Evolutionary conservation across 2,329 filamentous ascomycete genomes (phyloP).

Genomic region (Claviceps sp.): DNA sequence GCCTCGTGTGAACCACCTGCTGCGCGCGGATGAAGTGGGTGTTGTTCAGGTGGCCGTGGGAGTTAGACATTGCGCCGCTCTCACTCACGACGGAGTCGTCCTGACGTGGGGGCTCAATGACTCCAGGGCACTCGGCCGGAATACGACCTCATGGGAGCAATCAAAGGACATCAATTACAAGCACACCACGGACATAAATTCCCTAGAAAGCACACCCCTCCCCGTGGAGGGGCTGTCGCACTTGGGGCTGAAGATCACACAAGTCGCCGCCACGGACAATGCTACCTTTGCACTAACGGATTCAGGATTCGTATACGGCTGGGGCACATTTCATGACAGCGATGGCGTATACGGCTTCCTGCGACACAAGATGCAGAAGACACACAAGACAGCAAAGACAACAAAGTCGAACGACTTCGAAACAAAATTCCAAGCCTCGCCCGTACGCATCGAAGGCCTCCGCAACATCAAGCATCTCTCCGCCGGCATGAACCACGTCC

Average conservation of each 20-base stretch:
- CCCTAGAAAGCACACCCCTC: slow-evolving; percentile 41
- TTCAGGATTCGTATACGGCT: slow-evolving; percentile 57
- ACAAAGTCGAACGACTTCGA: slow-evolving; percentile 19
- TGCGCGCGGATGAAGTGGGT: slow-evolving; percentile 30
- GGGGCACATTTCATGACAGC: slow-evolving; percentile 56
- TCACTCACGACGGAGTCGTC: slow-evolving; percentile 50
- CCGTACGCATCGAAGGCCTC: slow-evolving; percentile 37
- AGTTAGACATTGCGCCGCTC: slow-evolving; percentile 49
- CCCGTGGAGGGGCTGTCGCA: slow-evolving; percentile 32
- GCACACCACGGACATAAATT: slow-evolving; percentile 36
- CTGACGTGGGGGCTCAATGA: slow-evolving; percentile 57
- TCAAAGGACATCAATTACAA: slow-evolving; percentile 20
- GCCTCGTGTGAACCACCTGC: slow-evolving; percentile 34
- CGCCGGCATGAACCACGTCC: slow-evolving; percentile 51
- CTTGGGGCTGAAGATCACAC: slow-evolving; percentile 40
- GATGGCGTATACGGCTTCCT: slow-evolving; percentile 7
- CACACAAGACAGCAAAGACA: too few species aligned
- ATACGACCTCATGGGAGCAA: slow-evolving; percentile 32
- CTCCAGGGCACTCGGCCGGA: slow-evolving; percentile 47
- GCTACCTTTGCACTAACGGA: slow-evolving; percentile 57
- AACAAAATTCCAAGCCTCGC: slow-evolving; percentile 14
- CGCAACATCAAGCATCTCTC: slow-evolving; percentile 46
- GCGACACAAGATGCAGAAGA: slow-evolving; percentile 18
- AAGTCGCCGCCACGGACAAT: slow-evolving; percentile 49
- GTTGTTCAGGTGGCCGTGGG: slow-evolving; percentile 50